Percentiles rank a stretch among this genome's conserved stretches.
Conservation (phyloP, 1,139 yeast species). For the Saccharomycopsis phalli region DNA sequence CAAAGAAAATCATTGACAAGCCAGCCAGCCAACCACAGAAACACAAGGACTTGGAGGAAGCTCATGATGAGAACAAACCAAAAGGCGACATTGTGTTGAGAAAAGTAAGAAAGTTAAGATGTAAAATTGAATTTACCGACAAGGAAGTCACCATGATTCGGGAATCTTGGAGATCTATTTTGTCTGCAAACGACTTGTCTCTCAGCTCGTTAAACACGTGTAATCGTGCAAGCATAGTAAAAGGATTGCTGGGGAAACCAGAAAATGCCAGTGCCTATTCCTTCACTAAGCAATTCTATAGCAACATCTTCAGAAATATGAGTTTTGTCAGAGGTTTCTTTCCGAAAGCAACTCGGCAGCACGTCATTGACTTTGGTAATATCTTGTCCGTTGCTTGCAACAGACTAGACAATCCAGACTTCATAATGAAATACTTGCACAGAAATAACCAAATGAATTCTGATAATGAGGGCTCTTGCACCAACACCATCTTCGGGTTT, state of each 20-base stretch:
- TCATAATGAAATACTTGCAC: slow-evolving; percentile 10
- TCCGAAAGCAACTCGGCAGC: slow-evolving; percentile 8
- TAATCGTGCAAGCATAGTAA: slow-evolving; percentile 1
- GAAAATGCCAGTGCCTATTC: slow-evolving; percentile 14
- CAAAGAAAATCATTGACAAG: neutral
- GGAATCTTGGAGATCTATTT: slow-evolving; percentile 15
- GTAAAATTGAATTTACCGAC: slow-evolving; percentile 8
- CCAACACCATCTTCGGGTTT: slow-evolving; percentile 17
- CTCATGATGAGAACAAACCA: neutral
- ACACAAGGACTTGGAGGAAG: neutral
- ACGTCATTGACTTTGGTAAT: slow-evolving; percentile 15
- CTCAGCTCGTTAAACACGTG: neutral
- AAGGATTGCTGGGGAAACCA: neutral
- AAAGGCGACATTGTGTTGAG: slow-evolving; percentile 1
- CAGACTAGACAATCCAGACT: slow-evolving; percentile 2
- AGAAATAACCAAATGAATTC: slow-evolving; percentile 11
- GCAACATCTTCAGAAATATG: slow-evolving; percentile 15
- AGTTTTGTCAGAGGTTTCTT: slow-evolving; percentile 13
- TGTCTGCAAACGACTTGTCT: too few species aligned
- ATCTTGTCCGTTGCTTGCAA: slow-evolving; percentile 10
- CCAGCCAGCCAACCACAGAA: neutral
- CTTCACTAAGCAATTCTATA: slow-evolving; percentile 19
- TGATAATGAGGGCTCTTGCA: slow-evolving; percentile 7
- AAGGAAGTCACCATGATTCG: slow-evolving; percentile 7
- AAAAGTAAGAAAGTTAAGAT: slow-evolving; percentile 15